Evolutionary conservation across 108 stramenopile genomes (phyloP).

Genomic region (Pseudonitzschia delicatissima): DNA sequence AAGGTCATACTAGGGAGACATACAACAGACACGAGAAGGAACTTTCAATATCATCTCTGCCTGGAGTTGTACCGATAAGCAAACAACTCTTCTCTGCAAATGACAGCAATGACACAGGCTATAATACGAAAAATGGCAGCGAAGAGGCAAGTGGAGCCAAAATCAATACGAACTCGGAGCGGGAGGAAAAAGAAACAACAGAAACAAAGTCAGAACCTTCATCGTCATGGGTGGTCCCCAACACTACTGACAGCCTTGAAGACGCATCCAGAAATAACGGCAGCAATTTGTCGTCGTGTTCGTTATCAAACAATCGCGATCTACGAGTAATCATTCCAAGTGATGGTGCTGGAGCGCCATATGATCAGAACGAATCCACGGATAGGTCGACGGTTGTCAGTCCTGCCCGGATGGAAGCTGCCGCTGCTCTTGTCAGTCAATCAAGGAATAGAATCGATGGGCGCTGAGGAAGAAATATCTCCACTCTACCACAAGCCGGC

Average conservation of each 20-base stretch:
- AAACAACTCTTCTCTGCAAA: slow-evolving; percentile 45
- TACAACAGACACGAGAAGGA: slow-evolving; percentile 44
- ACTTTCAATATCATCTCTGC: slow-evolving; percentile 41
- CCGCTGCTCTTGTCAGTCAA: slow-evolving; percentile 22
- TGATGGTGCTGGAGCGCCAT: background rate
- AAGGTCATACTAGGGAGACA: slow-evolving; percentile 47
- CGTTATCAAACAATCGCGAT: background rate
- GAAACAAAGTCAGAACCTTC: background rate
- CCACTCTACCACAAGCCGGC: too few relatives aligned
- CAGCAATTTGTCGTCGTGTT: background rate
- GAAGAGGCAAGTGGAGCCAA: background rate
- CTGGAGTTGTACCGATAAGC: slow-evolving; percentile 53
- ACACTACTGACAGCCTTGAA: background rate
- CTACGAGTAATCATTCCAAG: background rate
- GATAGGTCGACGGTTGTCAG: slow-evolving; percentile 11
- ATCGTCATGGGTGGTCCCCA: background rate
- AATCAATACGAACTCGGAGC: background rate
- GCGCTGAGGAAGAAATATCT: background rate
- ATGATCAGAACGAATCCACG: background rate
- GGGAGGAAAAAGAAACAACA: background rate
- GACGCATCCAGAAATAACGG: background rate
- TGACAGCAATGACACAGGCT: background rate
- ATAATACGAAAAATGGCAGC: background rate
- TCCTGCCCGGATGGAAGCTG: slow-evolving; percentile 30
- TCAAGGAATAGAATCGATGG: slow-evolving; percentile 11